These are phyloP conservation scores for Crucibulum laeve DNA, from an alignment of 768 basidiomycete genomes.

Conservation along the genomic window DNA sequence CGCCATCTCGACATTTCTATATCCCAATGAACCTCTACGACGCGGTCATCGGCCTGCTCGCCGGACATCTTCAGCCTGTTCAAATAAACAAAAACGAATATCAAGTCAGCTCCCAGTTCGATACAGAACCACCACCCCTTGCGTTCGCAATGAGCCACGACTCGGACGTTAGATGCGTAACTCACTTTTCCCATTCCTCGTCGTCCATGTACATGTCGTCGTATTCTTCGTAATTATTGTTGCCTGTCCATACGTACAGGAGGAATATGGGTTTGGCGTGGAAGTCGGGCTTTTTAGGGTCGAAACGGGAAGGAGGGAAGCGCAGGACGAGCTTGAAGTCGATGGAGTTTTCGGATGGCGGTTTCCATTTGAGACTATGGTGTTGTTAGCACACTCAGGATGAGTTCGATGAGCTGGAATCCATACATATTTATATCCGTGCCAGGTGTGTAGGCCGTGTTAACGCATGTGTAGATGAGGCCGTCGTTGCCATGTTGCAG, in stretches of 20 bases:
- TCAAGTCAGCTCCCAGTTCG: constrained; percentile 5
- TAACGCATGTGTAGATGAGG: constrained; percentile 92
- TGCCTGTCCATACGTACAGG: constrained; percentile 80
- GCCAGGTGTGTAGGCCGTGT: constrained; percentile 74
- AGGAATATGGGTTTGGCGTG: constrained; percentile 82
- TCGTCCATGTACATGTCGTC: constrained; percentile 85
- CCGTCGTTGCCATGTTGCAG: constrained; percentile 94
- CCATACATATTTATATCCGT: constrained; percentile 88
- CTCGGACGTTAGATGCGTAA: constrained; percentile 12
- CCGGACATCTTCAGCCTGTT: constrained; percentile 76
- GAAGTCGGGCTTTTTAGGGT: constrained; percentile 68
- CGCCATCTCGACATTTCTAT: constrained; percentile 62
- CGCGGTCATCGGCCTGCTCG: constrained; percentile 89
- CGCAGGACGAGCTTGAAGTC: constrained; percentile 96
- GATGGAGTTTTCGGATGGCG: constrained; percentile 94
- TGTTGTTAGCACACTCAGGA: constrained; percentile 4
- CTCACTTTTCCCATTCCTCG: constrained; percentile 91
- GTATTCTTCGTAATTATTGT: constrained; percentile 74
- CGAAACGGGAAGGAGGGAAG: constrained; percentile 64
- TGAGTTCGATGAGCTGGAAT: neutral
- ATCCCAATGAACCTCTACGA: constrained; percentile 96
- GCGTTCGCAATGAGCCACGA: constrained; percentile 10
- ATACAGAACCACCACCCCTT: constrained; percentile 5
- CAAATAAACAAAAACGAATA: neutral
- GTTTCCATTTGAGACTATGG: constrained; percentile 94